phyloP scores from a whole-genome alignment of 164 flowering plant species.

The Buxus sempervirens region DNA sequence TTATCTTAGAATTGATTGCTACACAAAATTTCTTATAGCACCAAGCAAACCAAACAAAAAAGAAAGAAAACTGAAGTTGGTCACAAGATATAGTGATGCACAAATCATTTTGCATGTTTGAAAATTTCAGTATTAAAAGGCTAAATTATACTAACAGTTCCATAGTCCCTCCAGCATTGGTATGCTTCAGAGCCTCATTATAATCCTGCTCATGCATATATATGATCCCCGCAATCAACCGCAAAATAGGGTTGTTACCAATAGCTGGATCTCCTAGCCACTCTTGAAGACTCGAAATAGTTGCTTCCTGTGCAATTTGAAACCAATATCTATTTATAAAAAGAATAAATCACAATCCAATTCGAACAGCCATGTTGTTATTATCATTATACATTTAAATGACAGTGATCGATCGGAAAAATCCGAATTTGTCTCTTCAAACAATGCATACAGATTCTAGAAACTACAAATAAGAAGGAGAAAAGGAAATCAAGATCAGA shows the following conservation, averaged over 20 bases:
- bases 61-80: no score
- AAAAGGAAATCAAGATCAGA: neutral
- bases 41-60: no score
- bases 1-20: no score
- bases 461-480: neutral
- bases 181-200: conserved; percentile 87
- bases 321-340: conserved; percentile 5
- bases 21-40: no score
- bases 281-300: conserved; percentile 70
- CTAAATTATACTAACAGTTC: conserved; percentile 61
- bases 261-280: conserved; percentile 87
- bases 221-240: conserved; percentile 79
- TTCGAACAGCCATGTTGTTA: neutral
- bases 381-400: conserved; percentile 4
- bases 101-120: no score
- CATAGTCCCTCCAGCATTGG: conserved; percentile 91
- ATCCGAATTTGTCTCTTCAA: neutral
- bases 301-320: conserved; percentile 44
- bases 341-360: neutral
- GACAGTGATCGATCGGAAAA: neutral
- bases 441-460: neutral
- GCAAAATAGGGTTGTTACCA: conserved; percentile 64
- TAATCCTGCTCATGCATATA: conserved; percentile 91
- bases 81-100: no score
- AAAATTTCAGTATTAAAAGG: no score